Base-by-base conservation (phyloP, 306 rosid genomes). In the Cicer chorassanicum region DNA sequence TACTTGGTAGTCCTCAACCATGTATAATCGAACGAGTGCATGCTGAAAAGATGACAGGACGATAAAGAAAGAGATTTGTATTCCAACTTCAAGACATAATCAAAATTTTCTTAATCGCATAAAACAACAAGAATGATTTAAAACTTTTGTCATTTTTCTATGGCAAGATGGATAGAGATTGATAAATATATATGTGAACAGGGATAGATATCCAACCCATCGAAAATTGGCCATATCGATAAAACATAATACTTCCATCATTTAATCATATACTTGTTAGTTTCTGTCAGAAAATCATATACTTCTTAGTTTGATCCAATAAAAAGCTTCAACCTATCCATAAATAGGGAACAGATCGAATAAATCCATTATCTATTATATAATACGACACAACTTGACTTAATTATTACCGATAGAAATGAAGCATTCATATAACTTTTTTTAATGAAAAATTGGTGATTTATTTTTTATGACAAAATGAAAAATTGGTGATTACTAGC, bases 181-280 rank as follows among this genome's bases (percentile, higher is more conserved):
- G 64, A 57, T 57, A 24, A 9, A 6, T 10, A 57, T 15, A 57
- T 24, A 29, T 21, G 29, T 1, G 43, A 40, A 40, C 40, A 57
- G 6, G 40, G 40, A 24, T 4, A 19, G 0, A 2, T 29, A 11
- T 11, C 40, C 41, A 57, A 57, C 64, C 4, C 1, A 5, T 29
- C 11, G 36, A 24, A 57, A 57, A 57, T 24, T 57, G 64, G 64
- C 4, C 64, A 24, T 57, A 57, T 57, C 41, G 41, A 57, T 57
- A 24, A 57, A 57, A 57, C 64, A 57, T 57, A 21, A 4, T 57
- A 57, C 39, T 24, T 57, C 64, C 64, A 57, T 57, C 41, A 57
- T 15, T 15, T 16, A 51, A 41, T 41, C 44, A 41, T 41, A 41
- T 41, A 41, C 9, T 41, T 41, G 9, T 41, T 41, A 41, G 9